Conservation (phyloP, 129 eudicot genomes). For the Mikania micrantha region DNA sequence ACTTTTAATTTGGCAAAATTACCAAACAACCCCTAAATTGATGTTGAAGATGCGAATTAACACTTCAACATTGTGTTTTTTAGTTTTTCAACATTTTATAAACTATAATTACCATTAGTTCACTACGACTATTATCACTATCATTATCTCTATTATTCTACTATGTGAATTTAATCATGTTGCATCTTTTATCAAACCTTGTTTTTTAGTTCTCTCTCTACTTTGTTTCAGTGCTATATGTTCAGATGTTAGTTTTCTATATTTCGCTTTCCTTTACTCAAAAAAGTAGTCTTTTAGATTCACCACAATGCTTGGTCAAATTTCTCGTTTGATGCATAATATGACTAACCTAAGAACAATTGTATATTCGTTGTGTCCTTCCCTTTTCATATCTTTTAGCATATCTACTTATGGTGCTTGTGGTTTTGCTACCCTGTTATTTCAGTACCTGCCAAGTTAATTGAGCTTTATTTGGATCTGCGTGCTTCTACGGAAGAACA, state of each 20-base stretch:
- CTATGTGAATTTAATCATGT: background rate
- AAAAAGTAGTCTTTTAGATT: background rate
- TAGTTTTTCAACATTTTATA: too few relatives aligned
- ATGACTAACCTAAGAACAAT: background rate
- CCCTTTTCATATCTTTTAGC: background rate
- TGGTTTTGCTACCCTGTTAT: constrained; percentile 6
- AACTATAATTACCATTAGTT: background rate
- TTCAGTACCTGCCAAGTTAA: constrained; percentile 71
- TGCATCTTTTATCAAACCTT: background rate
- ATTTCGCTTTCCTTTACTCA: background rate
- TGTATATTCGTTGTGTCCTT: background rate
- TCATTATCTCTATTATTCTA: background rate
- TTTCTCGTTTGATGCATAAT: background rate
- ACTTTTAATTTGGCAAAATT: background rate
- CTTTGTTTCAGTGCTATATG: background rate
- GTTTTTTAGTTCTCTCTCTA: background rate
- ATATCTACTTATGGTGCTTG: background rate
- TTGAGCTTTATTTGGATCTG: constrained; percentile 64
- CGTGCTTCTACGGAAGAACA: constrained; percentile 80
- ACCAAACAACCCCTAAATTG: background rate
- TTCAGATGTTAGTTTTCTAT: background rate
- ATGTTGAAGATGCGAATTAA: too few relatives aligned
- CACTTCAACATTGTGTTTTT: too few relatives aligned
- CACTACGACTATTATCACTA: background rate
- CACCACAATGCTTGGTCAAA: background rate